Percentiles rank a stretch among this genome's conserved stretches.
phyloP scores from a whole-genome alignment of 257 asterid species.

The Plantago elongata region DNA sequence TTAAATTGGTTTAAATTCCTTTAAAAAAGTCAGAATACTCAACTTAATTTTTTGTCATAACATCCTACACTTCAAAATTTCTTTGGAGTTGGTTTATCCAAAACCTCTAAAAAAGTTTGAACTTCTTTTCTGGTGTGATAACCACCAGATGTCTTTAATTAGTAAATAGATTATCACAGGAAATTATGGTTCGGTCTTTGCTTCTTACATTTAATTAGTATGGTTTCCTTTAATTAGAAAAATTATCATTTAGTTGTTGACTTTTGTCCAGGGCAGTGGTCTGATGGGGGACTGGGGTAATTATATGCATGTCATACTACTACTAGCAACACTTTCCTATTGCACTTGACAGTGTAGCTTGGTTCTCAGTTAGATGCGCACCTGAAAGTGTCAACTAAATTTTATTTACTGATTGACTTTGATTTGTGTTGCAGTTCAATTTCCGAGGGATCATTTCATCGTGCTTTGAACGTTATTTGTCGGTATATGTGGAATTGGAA shows the following conservation, averaged over 20 bases:
- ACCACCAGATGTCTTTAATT: too few species aligned
- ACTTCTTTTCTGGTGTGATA: too few species aligned
- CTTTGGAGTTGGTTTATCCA: too few species aligned
- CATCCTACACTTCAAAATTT: too few species aligned
- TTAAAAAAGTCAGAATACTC: too few species aligned
- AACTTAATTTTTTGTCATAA: too few species aligned
- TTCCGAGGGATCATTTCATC: constrained; percentile 94
- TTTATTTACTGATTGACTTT: constrained; percentile 20
- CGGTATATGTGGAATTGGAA: constrained; percentile 85
- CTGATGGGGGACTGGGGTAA: not conserved
- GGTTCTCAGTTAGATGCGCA: constrained; percentile 14
- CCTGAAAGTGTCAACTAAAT: constrained; percentile 14
- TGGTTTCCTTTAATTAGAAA: not conserved
- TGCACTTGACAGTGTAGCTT: not conserved
- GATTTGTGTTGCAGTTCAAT: constrained; percentile 68
- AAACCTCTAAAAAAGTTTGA: too few species aligned
- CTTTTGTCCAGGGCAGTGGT: not conserved
- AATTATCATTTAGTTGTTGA: not conserved
- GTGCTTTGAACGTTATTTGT: constrained; percentile 95
- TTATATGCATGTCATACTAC: constrained; percentile 12
- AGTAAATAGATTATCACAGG: too few species aligned
- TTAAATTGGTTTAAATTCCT: too few species aligned
- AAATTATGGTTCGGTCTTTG: constrained; percentile 4
- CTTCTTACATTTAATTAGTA: not conserved
- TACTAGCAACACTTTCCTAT: too few species aligned